Evolutionary conservation across 495 filamentous ascomycete genomes (phyloP).

Genomic region (Amniculicola lignicola): DNA sequence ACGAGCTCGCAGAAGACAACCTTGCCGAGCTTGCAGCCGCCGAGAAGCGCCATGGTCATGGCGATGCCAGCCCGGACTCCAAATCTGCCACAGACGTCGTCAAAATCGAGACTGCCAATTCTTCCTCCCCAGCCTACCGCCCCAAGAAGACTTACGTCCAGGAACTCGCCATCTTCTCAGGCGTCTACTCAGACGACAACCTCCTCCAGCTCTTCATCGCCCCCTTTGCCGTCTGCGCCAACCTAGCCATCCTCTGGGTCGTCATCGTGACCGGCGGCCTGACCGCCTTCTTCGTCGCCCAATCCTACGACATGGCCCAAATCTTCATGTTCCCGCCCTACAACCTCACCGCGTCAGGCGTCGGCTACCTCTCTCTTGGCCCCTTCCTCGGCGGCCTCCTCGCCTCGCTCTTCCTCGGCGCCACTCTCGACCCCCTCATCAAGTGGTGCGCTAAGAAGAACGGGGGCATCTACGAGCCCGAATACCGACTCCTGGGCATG

Average conservation of each 20-base stretch:
- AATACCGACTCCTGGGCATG: constrained; percentile 28
- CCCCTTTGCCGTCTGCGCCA: constrained; percentile 26
- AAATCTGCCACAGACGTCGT: constrained; percentile 2
- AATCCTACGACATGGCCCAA: constrained; percentile 33
- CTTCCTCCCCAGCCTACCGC: constrained; percentile 2
- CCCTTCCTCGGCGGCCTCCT: constrained; percentile 31
- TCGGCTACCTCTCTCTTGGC: constrained; percentile 34
- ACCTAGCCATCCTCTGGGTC: constrained; percentile 29
- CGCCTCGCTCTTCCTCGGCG: constrained; percentile 24
- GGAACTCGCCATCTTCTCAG: constrained; percentile 27
- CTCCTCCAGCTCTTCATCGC: constrained; percentile 31
- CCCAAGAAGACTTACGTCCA: constrained; percentile 34
- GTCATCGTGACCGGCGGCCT: constrained; percentile 30
- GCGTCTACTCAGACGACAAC: constrained; percentile 29
- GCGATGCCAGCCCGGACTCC: neutral
- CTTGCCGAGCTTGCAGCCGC: constrained; percentile 21
- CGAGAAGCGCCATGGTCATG: constrained; percentile 23
- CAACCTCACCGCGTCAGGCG: constrained; percentile 26
- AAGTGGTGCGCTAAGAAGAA: constrained; percentile 32
- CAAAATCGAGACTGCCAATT: constrained; percentile 9
- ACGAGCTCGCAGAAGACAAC: constrained; percentile 26
- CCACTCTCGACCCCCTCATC: constrained; percentile 27
- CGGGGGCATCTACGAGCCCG: constrained; percentile 30
- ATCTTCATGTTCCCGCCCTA: constrained; percentile 35
- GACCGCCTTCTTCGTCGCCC: constrained; percentile 31